phyloP scores from a whole-genome alignment of 192 early-diverging fungal genomes.

The Coemansia sp. region DNA sequence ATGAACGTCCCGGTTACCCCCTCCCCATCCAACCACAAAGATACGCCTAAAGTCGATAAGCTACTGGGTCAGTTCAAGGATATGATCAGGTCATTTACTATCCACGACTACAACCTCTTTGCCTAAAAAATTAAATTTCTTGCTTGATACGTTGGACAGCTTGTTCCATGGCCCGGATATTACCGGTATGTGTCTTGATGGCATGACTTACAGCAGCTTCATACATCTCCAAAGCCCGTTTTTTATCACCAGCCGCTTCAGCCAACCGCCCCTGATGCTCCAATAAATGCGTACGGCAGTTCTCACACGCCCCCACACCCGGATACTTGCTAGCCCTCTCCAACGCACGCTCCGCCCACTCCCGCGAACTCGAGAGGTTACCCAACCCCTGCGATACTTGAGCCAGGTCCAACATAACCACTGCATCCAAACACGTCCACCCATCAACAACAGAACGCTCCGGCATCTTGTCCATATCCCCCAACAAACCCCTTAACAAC shows the following conservation, averaged over 20 bases:
- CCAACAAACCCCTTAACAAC: slow-evolving; percentile 19
- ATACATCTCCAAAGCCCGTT: no score
- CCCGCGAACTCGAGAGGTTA: neutral
- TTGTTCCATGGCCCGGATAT: no score
- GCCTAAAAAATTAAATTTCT: neutral
- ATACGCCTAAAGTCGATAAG: neutral
- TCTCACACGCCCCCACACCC: slow-evolving; percentile 26
- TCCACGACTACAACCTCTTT: slow-evolving; percentile 17
- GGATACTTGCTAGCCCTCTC: neutral
- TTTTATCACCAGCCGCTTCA: no score
- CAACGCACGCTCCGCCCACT: slow-evolving; percentile 18
- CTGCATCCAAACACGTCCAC: slow-evolving; percentile 44
- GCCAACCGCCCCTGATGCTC: slow-evolving; percentile 21
- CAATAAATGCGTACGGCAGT: slow-evolving; percentile 28
- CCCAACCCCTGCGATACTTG: slow-evolving; percentile 11
- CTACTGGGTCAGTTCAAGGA: slow-evolving; percentile 1
- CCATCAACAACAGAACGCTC: neutral
- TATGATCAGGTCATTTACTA: slow-evolving; percentile 6
- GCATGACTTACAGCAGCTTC: no score
- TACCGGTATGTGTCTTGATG: no score
- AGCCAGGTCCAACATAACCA: slow-evolving; percentile 40
- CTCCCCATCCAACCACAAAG: neutral
- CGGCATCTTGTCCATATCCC: slow-evolving; percentile 12
- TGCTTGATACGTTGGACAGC: no score
- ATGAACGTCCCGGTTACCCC: slow-evolving; percentile 60